Evolutionary conservation across 805 yeast genomes (phyloP).

Genomic region (Monosporozyma siamensis): DNA sequence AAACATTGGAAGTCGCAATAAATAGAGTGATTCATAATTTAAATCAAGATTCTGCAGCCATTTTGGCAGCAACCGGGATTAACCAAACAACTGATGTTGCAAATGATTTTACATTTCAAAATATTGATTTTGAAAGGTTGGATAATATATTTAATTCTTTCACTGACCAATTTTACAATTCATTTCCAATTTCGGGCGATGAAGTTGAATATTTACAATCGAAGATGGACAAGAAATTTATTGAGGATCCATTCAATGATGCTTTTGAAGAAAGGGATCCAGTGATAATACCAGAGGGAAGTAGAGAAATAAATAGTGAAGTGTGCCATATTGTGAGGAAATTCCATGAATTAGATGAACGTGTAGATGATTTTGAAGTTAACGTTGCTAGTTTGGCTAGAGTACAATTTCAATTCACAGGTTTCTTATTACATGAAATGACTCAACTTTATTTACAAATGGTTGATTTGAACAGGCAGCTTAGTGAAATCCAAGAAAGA

Average conservation of each 20-base stretch:
- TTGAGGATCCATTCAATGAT: conserved; percentile 27
- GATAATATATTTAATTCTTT: conserved; percentile 24
- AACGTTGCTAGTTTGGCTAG: conserved; percentile 31
- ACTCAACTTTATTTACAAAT: conserved; percentile 25
- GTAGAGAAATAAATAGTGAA: conserved; percentile 22
- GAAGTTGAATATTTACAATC: conserved; percentile 17
- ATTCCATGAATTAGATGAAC: conserved; percentile 26
- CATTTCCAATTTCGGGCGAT: conserved; percentile 8
- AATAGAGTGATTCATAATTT: conserved; percentile 22
- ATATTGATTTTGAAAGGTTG: conserved; percentile 25
- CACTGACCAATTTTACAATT: conserved; percentile 5
- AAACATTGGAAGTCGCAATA: conserved; percentile 23
- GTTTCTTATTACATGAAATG: conserved; percentile 29
- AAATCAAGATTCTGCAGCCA: conserved; percentile 29
- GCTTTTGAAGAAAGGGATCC: conserved; percentile 24
- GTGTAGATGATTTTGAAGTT: conserved; percentile 29
- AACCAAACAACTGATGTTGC: conserved; percentile 25
- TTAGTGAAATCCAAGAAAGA: conserved; percentile 20
- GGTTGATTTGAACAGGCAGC: conserved; percentile 26
- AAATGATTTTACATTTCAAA: conserved; percentile 25
- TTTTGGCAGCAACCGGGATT: conserved; percentile 28
- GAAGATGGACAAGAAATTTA: conserved; percentile 23
- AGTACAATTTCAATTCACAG: conserved; percentile 30
- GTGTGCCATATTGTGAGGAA: conserved; percentile 26
- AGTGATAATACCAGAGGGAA: conserved; percentile 26